A percentile compares a stretch with the other conserved stretches of the same genome.
These are phyloP conservation scores for Nelumbo lutea DNA, from an alignment of 164 flowering plant genomes.

Conservation along the genomic window DNA sequence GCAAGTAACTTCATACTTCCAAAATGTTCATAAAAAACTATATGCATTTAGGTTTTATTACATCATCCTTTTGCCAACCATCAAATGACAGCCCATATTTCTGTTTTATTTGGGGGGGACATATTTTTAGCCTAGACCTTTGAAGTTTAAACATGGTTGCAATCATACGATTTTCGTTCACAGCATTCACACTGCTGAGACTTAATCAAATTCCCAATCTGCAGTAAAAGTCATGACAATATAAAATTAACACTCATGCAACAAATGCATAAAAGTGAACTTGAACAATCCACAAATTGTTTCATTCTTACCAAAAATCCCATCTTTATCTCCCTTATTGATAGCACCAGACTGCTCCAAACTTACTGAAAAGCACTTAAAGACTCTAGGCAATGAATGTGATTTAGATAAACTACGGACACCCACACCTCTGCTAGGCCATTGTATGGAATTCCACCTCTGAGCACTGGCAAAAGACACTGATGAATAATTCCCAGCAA, in stretches of 20 bases:
- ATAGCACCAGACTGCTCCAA: constrained; percentile 1
- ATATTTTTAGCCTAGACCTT: no score
- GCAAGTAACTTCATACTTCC: no score
- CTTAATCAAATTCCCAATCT: no score
- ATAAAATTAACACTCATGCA: not conserved
- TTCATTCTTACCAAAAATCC: constrained; percentile 4
- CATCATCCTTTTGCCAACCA: not conserved
- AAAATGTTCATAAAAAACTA: no score
- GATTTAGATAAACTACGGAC: not conserved
- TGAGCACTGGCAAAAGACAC: not conserved
- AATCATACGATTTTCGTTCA: not conserved
- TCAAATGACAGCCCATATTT: not conserved
- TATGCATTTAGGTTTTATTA: no score
- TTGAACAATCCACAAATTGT: not conserved
- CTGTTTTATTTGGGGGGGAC: no score
- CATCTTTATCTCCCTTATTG: not conserved
- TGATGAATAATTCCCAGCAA: not conserved
- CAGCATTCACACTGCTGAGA: not conserved
- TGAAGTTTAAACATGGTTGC: not conserved
- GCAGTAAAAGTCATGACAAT: not conserved
- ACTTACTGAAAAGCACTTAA: not conserved
- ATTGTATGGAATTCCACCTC: not conserved
- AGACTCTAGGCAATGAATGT: not conserved
- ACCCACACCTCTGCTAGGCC: not conserved
- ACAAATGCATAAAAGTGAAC: not conserved